phyloP scores from a whole-genome alignment of 768 basidiomycete species.

The Psilocybe sp. region DNA sequence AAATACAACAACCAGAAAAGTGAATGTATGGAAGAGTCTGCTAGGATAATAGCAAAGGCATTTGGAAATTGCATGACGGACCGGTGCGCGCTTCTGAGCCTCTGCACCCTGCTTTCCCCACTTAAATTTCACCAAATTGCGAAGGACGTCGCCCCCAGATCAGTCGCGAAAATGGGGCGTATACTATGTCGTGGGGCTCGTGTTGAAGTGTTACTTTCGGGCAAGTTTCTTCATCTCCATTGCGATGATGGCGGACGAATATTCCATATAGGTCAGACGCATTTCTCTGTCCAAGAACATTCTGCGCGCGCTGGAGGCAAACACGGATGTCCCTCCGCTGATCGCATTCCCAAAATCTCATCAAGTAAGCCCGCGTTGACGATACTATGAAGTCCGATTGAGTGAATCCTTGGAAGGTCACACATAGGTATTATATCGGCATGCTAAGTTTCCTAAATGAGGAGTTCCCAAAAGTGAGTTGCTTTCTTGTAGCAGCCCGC shows the following conservation, averaged over 20 bases:
- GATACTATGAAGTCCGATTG: constrained; percentile 1
- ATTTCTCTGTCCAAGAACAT: constrained; percentile 93
- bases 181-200: constrained; percentile 88
- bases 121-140: neutral
- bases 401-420: constrained; percentile 55
- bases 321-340: constrained; percentile 80
- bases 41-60: constrained; percentile 82
- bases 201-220: constrained; percentile 93
- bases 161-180: constrained; percentile 88
- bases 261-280: constrained; percentile 65
- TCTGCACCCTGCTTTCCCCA: neutral
- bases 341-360: constrained; percentile 77
- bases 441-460: constrained; percentile 94
- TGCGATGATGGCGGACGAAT: neutral
- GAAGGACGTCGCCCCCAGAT: constrained; percentile 62
- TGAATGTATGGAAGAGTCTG: constrained; percentile 83
- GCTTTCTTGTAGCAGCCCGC: neutral
- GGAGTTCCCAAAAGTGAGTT: constrained; percentile 73
- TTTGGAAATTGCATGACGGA: constrained; percentile 90
- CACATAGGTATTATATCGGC: constrained; percentile 92
- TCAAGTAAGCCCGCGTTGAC: constrained; percentile 55
- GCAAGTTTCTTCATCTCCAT: constrained; percentile 40
- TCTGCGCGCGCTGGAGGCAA: constrained; percentile 82
- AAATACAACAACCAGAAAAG: constrained; percentile 53
- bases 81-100: constrained; percentile 22